A percentile compares a stretch with the other conserved stretches of the same genome.
phyloP scores from a whole-genome alignment of 2,329 filamentous ascomycete genomes.

The Botrytis aclada region DNA sequence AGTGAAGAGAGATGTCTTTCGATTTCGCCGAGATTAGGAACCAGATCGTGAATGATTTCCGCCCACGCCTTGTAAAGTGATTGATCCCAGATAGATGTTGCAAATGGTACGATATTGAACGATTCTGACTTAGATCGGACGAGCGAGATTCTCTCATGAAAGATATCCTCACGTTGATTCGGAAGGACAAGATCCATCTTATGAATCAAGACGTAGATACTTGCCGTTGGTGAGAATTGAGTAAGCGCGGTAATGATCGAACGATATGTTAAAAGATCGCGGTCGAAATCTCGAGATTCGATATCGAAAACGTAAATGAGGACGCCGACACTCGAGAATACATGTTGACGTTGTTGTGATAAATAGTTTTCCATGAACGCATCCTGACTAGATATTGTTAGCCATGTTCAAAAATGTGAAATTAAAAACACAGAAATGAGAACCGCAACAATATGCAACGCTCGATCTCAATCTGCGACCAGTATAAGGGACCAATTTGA shows the following conservation, averaged over 20 bases:
- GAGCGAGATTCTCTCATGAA: constrained; percentile 75
- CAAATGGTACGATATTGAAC: constrained; percentile 81
- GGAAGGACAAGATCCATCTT: constrained; percentile 96
- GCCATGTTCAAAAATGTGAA: constrained; percentile 7
- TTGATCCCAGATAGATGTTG: constrained; percentile 98
- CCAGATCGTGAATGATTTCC: constrained; percentile 93
- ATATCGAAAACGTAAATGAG: constrained; percentile 99
- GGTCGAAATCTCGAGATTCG: constrained; percentile 89
- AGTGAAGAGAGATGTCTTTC: constrained; percentile 81
- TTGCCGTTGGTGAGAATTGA: constrained; percentile 76
- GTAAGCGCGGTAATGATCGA: constrained; percentile 84
- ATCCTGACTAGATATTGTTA: constrained; percentile 65
- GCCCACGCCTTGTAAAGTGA: constrained; percentile 98
- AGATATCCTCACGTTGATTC: constrained; percentile 73
- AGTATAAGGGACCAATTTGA: not conserved
- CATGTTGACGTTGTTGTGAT: constrained; percentile 88
- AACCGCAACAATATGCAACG: not conserved
- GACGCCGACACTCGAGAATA: constrained; percentile 94
- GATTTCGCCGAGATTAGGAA: constrained; percentile 88
- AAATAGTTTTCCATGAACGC: constrained; percentile 99
- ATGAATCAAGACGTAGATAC: constrained; percentile 93
- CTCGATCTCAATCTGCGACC: not conserved
- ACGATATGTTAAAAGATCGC: constrained; percentile 88
- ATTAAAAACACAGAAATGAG: not conserved
- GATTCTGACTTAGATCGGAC: constrained; percentile 73